These are phyloP conservation scores for Amanita pallidorosea DNA, from an alignment of 768 basidiomycete species.

Conservation along the genomic window DNA sequence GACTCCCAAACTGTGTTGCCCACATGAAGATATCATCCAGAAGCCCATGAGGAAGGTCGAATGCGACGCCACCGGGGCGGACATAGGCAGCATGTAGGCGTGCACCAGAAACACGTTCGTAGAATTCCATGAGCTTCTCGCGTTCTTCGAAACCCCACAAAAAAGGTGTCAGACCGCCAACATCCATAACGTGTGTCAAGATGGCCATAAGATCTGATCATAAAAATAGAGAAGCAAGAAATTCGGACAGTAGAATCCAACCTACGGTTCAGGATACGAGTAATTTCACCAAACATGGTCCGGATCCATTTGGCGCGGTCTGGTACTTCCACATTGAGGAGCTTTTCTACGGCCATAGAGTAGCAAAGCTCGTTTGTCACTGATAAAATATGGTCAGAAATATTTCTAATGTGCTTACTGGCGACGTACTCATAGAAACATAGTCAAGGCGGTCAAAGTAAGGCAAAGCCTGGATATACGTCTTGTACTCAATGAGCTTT, in stretches of 20 bases:
- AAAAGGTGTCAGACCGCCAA: slow-evolving; percentile 97
- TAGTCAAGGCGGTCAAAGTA: slow-evolving; percentile 99
- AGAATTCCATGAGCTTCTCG: slow-evolving; percentile 99
- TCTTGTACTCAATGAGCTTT: slow-evolving; percentile 99
- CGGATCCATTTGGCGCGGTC: slow-evolving; percentile 98
- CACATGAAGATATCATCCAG: slow-evolving; percentile 97
- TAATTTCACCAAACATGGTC: slow-evolving; percentile 94
- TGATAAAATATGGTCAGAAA: slow-evolving; percentile 17
- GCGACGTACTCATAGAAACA: slow-evolving; percentile 89
- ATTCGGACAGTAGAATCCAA: slow-evolving; percentile 1
- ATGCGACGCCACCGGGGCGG: slow-evolving; percentile 95
- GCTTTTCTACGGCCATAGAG: slow-evolving; percentile 94
- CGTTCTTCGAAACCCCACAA: slow-evolving; percentile 99
- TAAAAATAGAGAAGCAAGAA: slow-evolving; percentile 1
- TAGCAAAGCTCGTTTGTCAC: slow-evolving; percentile 99
- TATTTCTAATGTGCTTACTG: background rate
- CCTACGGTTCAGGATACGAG: slow-evolving; percentile 87
- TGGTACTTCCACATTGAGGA: slow-evolving; percentile 94
- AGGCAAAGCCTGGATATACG: slow-evolving; percentile 91
- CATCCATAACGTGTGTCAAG: slow-evolving; percentile 92
- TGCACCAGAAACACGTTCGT: slow-evolving; percentile 97
- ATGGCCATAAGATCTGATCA: slow-evolving; percentile 86
- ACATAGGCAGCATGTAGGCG: slow-evolving; percentile 97
- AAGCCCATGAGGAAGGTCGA: slow-evolving; percentile 96
- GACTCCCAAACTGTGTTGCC: slow-evolving; percentile 86